A percentile compares a stretch with the other conserved stretches of the same genome.
phyloP scores from a whole-genome alignment of 2,329 filamentous ascomycete species.

The Fusarium sp. region DNA sequence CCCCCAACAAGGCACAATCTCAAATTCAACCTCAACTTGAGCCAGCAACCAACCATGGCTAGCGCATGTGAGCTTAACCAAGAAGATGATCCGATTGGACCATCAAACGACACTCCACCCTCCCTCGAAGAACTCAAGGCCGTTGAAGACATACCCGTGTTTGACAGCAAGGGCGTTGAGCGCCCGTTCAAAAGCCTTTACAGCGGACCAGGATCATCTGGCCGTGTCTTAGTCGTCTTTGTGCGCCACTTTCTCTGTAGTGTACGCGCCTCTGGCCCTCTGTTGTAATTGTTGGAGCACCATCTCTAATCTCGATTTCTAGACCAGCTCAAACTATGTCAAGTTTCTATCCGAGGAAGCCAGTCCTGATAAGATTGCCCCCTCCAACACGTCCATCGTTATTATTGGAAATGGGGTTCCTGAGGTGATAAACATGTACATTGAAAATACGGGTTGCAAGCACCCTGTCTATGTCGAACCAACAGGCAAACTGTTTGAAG shows the following conservation, averaged over 20 bases:
- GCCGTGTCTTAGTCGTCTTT: slow-evolving; percentile 23
- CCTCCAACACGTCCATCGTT: slow-evolving; percentile 17
- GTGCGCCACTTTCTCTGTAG: slow-evolving; percentile 31
- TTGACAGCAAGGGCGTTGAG: slow-evolving; percentile 6
- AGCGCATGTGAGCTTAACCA: background rate
- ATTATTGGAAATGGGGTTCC: slow-evolving; percentile 13
- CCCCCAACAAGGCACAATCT: background rate
- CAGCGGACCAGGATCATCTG: background rate
- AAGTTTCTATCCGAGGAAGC: slow-evolving; percentile 16
- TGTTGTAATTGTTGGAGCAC: background rate
- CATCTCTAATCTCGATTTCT: background rate
- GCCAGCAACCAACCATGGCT: background rate
- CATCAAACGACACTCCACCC: slow-evolving; percentile 16
- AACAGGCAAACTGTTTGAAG: slow-evolving; percentile 12
- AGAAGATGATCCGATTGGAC: background rate
- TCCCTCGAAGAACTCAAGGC: background rate
- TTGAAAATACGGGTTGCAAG: slow-evolving; percentile 23
- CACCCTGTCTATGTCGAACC: slow-evolving; percentile 28
- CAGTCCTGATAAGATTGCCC: slow-evolving; percentile 18
- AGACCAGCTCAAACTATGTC: slow-evolving; percentile 21
- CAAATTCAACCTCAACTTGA: background rate
- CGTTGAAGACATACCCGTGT: slow-evolving; percentile 9
- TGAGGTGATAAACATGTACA: slow-evolving; percentile 17
- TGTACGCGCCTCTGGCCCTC: background rate
- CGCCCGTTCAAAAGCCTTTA: slow-evolving; percentile 29